Evolutionary conservation across 2,329 filamentous ascomycete species (phyloP).

Genomic region (Aureobasidium sp.): DNA sequence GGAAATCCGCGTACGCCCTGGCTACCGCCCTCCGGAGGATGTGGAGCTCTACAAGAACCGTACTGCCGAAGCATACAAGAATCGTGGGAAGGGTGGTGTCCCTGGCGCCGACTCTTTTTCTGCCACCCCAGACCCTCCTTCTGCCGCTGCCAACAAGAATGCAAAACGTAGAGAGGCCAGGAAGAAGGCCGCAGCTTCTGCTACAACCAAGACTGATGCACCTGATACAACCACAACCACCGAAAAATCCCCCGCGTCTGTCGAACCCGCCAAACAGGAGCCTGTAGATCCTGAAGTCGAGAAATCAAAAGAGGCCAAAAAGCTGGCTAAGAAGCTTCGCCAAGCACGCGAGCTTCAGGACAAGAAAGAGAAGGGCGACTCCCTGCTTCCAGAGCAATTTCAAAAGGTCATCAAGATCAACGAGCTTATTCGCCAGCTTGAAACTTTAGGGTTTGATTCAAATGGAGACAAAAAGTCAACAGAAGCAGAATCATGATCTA

Average conservation of each 20-base stretch:
- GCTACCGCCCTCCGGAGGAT: slow-evolving; percentile 90
- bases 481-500: background rate
- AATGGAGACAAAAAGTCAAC: slow-evolving; percentile 56
- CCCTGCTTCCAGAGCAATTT: slow-evolving; percentile 84
- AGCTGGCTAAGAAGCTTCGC: slow-evolving; percentile 86
- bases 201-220: background rate
- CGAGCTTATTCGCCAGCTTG: slow-evolving; percentile 82
- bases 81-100: slow-evolving; percentile 58
- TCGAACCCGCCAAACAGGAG: slow-evolving; percentile 28
- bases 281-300: slow-evolving; percentile 62
- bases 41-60: slow-evolving; percentile 94
- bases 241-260: background rate
- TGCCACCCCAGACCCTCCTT: slow-evolving; percentile 37
- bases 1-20: slow-evolving; percentile 88
- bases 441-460: slow-evolving; percentile 72
- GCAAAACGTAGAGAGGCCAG: slow-evolving; percentile 66
- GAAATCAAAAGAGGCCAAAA: slow-evolving; percentile 85
- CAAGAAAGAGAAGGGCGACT: slow-evolving; percentile 82
- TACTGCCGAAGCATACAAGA: slow-evolving; percentile 77
- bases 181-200: slow-evolving; percentile 47
- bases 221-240: slow-evolving; percentile 18
- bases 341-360: slow-evolving; percentile 84
- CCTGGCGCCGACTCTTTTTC: slow-evolving; percentile 57
- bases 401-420: slow-evolving; percentile 97
- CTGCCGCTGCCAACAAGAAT: slow-evolving; percentile 65